Evolutionary conservation across 345 rosid species (phyloP).

Genomic region (Eucalyptus leucophloia): DNA sequence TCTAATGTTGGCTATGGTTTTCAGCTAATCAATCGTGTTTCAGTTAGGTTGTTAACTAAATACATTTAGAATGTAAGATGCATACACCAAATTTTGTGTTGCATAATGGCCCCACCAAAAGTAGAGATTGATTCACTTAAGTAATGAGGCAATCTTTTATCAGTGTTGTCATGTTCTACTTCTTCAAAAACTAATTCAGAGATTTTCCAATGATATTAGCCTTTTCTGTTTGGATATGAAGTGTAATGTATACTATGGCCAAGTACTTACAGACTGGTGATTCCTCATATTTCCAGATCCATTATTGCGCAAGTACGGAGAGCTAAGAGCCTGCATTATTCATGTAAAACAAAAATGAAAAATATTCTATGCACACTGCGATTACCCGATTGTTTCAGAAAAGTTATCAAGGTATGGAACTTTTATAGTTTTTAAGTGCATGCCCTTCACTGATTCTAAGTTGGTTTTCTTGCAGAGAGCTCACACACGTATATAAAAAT

Average conservation of each 20-base stretch:
- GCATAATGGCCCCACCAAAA: neutral
- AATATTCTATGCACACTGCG: neutral
- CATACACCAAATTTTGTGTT: neutral
- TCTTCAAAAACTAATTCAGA: neutral
- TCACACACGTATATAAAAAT: neutral
- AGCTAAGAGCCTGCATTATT: slow-evolving; percentile 70
- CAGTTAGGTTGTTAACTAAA: neutral
- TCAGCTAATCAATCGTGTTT: neutral
- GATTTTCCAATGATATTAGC: neutral
- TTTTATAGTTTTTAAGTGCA: neutral
- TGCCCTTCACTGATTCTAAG: neutral
- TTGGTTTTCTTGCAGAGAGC: neutral
- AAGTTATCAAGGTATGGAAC: neutral
- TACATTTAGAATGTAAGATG: neutral
- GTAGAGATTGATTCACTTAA: neutral
- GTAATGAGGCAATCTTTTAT: neutral
- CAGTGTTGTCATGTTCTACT: neutral
- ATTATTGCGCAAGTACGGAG: slow-evolving; percentile 81
- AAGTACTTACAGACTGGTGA: slow-evolving; percentile 15
- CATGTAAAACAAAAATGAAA: neutral
- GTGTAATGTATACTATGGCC: neutral
- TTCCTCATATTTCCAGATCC: slow-evolving; percentile 45
- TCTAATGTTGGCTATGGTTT: neutral
- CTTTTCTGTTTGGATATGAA: neutral
- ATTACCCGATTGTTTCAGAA: neutral